These are phyloP conservation scores for Teunomyces funiuensis DNA, from an alignment of 805 yeast species.

Conservation along the genomic window DNA sequence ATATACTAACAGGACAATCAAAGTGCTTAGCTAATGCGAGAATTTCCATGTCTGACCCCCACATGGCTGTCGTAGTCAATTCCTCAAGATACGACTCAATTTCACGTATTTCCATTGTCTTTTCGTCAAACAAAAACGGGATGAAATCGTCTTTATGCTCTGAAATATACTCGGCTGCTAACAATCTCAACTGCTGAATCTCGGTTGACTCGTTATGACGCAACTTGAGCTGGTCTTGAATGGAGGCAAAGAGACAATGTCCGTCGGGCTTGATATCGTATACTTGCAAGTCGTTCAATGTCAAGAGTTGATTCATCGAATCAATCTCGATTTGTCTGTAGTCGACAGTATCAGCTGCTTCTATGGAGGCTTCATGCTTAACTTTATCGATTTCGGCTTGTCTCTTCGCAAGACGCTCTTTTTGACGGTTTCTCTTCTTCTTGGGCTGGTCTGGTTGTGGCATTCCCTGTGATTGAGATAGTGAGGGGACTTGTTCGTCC, in stretches of 20 bases:
- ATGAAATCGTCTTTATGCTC: conserved; percentile 65
- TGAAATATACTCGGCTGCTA: conserved; percentile 67
- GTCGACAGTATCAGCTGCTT: conserved; percentile 68
- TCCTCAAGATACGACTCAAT: conserved; percentile 67
- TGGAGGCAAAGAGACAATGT: conserved; percentile 85
- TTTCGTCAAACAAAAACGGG: conserved; percentile 84
- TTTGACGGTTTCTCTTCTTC: conserved; percentile 71
- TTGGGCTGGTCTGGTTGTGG: conserved; percentile 1
- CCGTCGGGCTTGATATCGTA: conserved; percentile 88
- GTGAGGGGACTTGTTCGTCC: background rate
- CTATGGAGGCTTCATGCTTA: conserved; percentile 65
- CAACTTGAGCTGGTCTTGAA: conserved; percentile 67
- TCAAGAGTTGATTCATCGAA: conserved; percentile 56
- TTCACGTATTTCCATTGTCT: conserved; percentile 60
- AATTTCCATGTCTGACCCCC: conserved; percentile 97
- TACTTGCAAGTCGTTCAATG: conserved; percentile 48
- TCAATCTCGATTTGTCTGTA: conserved; percentile 70
- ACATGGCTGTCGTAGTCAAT: conserved; percentile 74
- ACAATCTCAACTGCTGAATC: conserved; percentile 56
- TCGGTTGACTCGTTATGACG: conserved; percentile 45
- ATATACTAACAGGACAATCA: conserved; percentile 70
- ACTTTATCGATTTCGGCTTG: conserved; percentile 65
- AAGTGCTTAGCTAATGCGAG: conserved; percentile 74
- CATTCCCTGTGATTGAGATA: background rate
- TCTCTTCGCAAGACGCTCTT: conserved; percentile 76